Evolutionary conservation across 1,139 yeast genomes (phyloP).

Genomic region (Diutina pseudorugosa): DNA sequence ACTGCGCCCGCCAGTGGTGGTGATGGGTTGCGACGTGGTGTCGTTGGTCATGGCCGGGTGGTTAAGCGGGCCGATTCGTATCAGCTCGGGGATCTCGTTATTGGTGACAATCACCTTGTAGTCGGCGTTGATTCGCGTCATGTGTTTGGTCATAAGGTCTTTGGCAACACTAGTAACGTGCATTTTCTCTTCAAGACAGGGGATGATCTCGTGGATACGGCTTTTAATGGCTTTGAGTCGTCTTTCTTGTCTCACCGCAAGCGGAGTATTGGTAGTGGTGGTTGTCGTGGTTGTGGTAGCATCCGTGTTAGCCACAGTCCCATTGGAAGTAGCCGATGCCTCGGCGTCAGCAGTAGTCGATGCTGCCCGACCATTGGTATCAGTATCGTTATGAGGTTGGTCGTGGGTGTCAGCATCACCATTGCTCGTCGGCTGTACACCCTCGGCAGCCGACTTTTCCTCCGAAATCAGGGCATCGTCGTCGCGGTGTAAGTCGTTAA

Average conservation of each 20-base stretch:
- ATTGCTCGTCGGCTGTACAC: too few relatives aligned
- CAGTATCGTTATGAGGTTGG: background rate
- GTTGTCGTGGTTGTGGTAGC: too few relatives aligned
- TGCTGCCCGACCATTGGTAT: background rate
- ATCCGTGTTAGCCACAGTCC: too few relatives aligned
- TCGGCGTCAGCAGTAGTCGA: background rate
- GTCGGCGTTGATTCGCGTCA: conserved; percentile 67
- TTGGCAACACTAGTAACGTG: conserved; percentile 90
- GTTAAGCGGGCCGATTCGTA: conserved; percentile 60
- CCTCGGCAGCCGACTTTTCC: too few relatives aligned
- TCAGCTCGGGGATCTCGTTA: conserved; percentile 61
- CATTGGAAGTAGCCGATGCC: background rate
- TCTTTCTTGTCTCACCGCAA: background rate
- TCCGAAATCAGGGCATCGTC: background rate
- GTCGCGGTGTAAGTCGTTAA: conserved; percentile 26
- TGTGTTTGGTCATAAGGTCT: conserved; percentile 60
- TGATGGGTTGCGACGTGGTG: conserved; percentile 37
- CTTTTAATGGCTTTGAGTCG: conserved; percentile 27
- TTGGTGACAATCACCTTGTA: conserved; percentile 57
- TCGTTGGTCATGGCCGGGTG: conserved; percentile 81
- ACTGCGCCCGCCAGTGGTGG: conserved; percentile 24
- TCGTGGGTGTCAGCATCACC: too few relatives aligned
- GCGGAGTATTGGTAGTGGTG: background rate
- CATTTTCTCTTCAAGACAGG: conserved; percentile 93
- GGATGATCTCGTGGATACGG: conserved; percentile 61